Conservation (phyloP, 164 flowering plant genomes). For the Vitis cinerea region DNA sequence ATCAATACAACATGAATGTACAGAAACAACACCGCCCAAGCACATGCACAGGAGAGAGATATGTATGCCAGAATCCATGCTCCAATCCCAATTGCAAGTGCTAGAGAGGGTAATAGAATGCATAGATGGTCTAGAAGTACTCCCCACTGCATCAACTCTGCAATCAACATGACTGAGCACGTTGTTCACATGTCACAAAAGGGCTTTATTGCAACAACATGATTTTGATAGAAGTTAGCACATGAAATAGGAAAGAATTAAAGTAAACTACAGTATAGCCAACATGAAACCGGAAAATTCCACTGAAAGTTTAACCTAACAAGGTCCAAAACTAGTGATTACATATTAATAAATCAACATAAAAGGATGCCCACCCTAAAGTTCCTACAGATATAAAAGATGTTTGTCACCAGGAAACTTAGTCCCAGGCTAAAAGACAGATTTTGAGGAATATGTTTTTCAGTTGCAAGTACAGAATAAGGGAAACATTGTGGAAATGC, state of each 20-base stretch:
- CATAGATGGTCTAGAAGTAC: not conserved
- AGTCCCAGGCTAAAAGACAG: too few species aligned
- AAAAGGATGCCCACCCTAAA: not conserved
- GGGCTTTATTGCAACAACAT: not conserved
- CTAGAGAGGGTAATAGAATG: not conserved
- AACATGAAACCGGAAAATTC: not conserved
- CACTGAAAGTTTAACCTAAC: not conserved
- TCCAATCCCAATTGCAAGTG: not conserved
- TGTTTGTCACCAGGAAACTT: too few species aligned
- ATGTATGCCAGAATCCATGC: not conserved
- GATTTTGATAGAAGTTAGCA: not conserved
- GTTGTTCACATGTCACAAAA: not conserved
- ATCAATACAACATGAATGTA: not conserved
- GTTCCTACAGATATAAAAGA: too few species aligned
- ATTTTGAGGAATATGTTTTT: too few species aligned
- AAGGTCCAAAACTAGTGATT: not conserved
- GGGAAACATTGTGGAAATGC: too few species aligned
- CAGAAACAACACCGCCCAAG: not conserved
- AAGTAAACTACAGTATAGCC: not conserved
- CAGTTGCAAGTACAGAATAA: too few species aligned
- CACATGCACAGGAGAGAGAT: not conserved
- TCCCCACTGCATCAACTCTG: not conserved
- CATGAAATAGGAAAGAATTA: not conserved
- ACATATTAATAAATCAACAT: not conserved
- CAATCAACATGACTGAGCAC: not conserved